Base-by-base conservation (phyloP, 805 yeast genomes). In the Myxozyma mucilagina region DNA sequence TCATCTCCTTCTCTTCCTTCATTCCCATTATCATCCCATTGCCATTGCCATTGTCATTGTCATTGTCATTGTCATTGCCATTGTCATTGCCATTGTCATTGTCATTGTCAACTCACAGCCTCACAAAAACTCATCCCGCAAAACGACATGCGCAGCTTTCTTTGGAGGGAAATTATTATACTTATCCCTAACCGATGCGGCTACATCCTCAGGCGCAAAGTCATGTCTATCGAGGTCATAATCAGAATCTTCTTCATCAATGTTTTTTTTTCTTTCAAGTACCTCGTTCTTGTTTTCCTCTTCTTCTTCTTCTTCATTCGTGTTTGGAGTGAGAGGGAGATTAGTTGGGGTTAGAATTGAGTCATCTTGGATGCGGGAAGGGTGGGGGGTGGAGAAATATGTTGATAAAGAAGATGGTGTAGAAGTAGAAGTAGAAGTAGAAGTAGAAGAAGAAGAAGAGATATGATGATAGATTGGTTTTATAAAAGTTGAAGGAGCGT, bases 401-500 rank as follows among this genome's bases (percentile, higher is more conserved):
- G 24, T 31, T 3, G 29, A 24, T 24, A 24, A 24, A 24, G 29
- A 24, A 3, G 29, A 3, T 24, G 29, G 29, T n/a, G n/a, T n/a
- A n/a, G n/a, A n/a, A n/a, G n/a, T n/a, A n/a, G n/a, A 8, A 11
- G 38, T 47, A 9, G 31, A 48, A 38, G 43, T 48, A 48, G 32
- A 31, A 35, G 20, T 16, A n/a, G 3, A 48, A 41, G 8, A 38
- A 14, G 9, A 11, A 16, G 16, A 38, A 18, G 29, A n/a, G 5
- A 16, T 20, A n/a, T 41, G 11, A 31, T 29, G 53, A 41, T 62
- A 62, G 31, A 29, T 14, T 9, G 66, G 66, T n/a, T 20, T 44
- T 32, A 62, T 59, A 39, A 62, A 62, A 20, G 32, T 51, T 3
- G 44, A 39, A 16, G 55, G 59, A 18, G 36, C 57, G 13, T 52